A percentile compares a stretch with the other conserved stretches of the same genome.
These are phyloP conservation scores for Cotoneaster glaucophyllus DNA, from an alignment of 306 rosid species.

Conservation along the genomic window DNA sequence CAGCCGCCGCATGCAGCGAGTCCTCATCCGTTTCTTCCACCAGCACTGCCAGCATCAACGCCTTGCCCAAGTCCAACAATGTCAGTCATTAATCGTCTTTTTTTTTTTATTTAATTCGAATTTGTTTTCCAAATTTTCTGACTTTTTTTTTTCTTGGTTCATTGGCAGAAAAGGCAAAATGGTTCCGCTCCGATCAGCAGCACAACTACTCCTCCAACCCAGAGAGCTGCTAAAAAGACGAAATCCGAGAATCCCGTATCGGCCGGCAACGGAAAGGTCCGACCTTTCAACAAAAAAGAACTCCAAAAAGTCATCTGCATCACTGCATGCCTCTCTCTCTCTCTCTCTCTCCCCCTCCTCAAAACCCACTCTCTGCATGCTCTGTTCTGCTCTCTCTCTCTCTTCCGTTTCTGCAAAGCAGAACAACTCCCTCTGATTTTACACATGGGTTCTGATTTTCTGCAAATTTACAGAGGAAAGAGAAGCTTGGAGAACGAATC, in stretches of 20 bases:
- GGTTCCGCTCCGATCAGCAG: conserved; percentile 24
- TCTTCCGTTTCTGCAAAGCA: background rate
- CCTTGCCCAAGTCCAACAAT: conserved; percentile 29
- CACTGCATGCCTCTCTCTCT: conserved; percentile 11
- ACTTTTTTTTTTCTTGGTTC: background rate
- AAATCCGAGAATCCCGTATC: conserved; percentile 38
- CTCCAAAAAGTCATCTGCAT: background rate
- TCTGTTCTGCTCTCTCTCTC: background rate
- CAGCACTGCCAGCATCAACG: conserved; percentile 23
- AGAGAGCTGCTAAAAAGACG: conserved; percentile 43
- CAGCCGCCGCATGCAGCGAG: conserved; percentile 51
- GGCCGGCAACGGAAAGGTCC: conserved; percentile 56
- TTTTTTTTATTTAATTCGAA: background rate
- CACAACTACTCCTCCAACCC: conserved; percentile 15
- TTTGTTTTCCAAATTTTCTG: background rate
- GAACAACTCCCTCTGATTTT: background rate
- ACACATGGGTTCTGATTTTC: background rate
- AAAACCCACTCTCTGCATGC: background rate
- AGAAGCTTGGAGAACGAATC: conserved; percentile 78
- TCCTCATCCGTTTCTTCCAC: conserved; percentile 59
- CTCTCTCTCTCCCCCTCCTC: background rate
- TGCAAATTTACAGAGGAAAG: conserved; percentile 46
- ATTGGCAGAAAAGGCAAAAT: conserved; percentile 51
- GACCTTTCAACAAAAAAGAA: conserved; percentile 1
- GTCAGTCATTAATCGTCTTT: conserved; percentile 13